Conservation (phyloP, 306 rosid genomes). For the Sechiopsis laciniata region DNA sequence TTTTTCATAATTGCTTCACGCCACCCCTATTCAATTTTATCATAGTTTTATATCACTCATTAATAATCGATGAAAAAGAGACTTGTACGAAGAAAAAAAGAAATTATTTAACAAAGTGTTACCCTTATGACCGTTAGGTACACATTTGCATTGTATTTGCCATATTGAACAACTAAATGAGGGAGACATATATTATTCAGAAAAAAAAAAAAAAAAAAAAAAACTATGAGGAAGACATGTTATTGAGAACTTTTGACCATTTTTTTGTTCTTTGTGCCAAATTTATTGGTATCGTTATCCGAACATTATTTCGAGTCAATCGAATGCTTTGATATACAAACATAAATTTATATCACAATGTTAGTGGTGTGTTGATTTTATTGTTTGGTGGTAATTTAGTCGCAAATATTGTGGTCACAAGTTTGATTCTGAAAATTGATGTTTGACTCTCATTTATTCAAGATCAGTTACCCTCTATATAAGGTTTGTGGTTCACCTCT, state of each 20-base stretch:
- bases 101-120: background rate
- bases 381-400: no score
- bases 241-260: background rate
- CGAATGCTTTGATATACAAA: background rate
- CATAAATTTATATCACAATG: no score
- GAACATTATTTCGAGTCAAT: background rate
- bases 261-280: background rate
- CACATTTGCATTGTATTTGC: background rate
- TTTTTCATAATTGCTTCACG: constrained; percentile 9
- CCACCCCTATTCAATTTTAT: background rate
- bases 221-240: background rate
- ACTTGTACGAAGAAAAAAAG: background rate
- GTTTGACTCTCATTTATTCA: no score
- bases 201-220: no score
- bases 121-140: background rate
- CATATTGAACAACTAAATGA: background rate
- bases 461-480: no score
- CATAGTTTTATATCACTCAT: background rate
- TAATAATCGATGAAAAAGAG: background rate
- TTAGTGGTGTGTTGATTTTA: no score
- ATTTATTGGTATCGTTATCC: background rate
- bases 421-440: no score
- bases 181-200: no score
- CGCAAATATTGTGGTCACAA: no score
- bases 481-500: no score